Evolutionary conservation across 2,329 filamentous ascomycete species (phyloP).

Genomic region (Claviceps sorghi): DNA sequence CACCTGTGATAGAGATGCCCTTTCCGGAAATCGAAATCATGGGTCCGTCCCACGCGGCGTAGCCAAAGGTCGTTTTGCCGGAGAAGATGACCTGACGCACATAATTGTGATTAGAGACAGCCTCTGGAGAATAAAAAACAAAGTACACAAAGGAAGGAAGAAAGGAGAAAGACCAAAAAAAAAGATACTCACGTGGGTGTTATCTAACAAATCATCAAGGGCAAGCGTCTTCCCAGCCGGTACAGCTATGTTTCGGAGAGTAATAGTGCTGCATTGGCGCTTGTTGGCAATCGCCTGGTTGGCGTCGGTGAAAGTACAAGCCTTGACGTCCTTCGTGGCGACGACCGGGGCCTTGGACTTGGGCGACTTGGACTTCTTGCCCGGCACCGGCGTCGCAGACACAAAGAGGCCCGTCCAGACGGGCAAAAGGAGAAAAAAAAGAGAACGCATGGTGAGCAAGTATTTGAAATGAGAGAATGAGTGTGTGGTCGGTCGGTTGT

Average conservation of each 20-base stretch:
- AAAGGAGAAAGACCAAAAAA: no score
- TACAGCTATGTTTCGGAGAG: not conserved
- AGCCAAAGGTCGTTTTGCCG: not conserved
- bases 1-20: not conserved
- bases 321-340: not conserved
- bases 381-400: not conserved
- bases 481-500: not conserved
- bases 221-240: slow-evolving; percentile 1
- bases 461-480: not conserved
- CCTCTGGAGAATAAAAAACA: no score
- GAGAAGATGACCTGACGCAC: not conserved
- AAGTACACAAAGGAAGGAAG: no score
- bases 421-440: not conserved
- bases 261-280: not conserved
- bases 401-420: not conserved
- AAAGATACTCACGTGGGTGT: not conserved
- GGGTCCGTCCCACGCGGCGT: not conserved
- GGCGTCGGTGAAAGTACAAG: not conserved
- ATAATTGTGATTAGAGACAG: no score
- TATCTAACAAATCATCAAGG: not conserved
- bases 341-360: not conserved
- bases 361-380: no score
- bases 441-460: not conserved
- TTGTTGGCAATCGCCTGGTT: not conserved
- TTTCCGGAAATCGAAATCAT: not conserved